phyloP scores from a whole-genome alignment of 2,329 filamentous ascomycete genomes.

The Ambrosiella xylebori region DNA sequence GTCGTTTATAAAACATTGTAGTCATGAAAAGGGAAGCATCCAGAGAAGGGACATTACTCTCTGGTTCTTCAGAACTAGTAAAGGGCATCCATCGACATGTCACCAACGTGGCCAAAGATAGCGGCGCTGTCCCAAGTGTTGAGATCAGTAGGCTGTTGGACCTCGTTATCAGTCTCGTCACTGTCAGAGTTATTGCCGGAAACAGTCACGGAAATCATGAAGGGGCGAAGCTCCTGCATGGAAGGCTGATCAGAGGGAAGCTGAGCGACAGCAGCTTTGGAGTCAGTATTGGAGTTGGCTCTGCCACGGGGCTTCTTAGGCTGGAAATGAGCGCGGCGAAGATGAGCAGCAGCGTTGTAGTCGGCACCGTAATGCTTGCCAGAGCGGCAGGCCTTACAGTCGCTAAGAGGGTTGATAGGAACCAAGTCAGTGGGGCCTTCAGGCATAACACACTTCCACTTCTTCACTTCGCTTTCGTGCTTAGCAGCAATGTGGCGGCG shows the following conservation, averaged over 20 bases:
- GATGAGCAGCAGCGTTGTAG: conserved; percentile 86
- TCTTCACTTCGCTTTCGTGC: conserved; percentile 40
- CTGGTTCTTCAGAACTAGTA: not conserved
- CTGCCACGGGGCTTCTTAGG: conserved; percentile 32
- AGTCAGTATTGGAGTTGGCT: conserved; percentile 17
- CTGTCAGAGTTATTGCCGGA: not conserved
- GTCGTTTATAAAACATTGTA: conserved; percentile 4
- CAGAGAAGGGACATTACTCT: not conserved
- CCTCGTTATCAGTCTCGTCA: not conserved
- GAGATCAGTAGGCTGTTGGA: not conserved
- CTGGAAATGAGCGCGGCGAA: conserved; percentile 77
- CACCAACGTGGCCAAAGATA: not conserved
- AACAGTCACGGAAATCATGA: conserved; percentile 4
- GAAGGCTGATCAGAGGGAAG: conserved; percentile 6
- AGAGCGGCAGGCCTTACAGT: conserved; percentile 68
- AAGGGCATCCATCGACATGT: not conserved
- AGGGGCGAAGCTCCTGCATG: conserved; percentile 10
- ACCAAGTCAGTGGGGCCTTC: conserved; percentile 1
- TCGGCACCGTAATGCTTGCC: conserved; percentile 75
- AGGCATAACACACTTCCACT: conserved; percentile 42
- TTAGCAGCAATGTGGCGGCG: conserved; percentile 47
- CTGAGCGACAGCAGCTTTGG: not conserved
- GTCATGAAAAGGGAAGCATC: not conserved
- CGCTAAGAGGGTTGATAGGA: conserved; percentile 38
- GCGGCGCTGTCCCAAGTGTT: not conserved